phyloP scores from a whole-genome alignment of 208 protist species.

The Crithidia sp. region DNA sequence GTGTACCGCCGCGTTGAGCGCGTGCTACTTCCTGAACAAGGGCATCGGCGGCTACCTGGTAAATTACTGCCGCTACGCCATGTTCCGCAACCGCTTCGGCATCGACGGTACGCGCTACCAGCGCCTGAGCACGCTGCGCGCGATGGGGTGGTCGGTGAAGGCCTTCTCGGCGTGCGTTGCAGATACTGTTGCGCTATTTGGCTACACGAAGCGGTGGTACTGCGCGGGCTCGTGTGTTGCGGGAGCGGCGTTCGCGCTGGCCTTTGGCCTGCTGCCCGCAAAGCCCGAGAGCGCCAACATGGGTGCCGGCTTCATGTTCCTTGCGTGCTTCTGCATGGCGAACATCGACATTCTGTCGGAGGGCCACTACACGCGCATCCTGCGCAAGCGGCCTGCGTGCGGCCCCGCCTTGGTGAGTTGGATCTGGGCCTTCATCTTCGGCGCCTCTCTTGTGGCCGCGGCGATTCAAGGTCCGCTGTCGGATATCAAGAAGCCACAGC shows the following conservation, averaged over 20 bases:
- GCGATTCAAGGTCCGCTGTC: constrained; percentile 53
- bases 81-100: constrained; percentile 58
- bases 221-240: constrained; percentile 45
- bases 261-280: constrained; percentile 45
- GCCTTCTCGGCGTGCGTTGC: constrained; percentile 52
- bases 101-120: constrained; percentile 51
- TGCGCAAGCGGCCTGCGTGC: constrained; percentile 42
- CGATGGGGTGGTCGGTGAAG: constrained; percentile 71
- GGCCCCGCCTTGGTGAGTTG: constrained; percentile 62
- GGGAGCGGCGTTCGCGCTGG: constrained; percentile 42
- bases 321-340: constrained; percentile 54
- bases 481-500: constrained; percentile 37
- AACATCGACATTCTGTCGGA: constrained; percentile 78
- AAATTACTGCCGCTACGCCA: constrained; percentile 35
- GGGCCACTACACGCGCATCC: constrained; percentile 73
- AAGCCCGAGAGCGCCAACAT: constrained; percentile 36
- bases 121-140: constrained; percentile 46
- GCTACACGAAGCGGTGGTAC: constrained; percentile 78
- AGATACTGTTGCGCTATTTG: constrained; percentile 57
- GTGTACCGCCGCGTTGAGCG: constrained; percentile 37
- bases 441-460: constrained; percentile 43
- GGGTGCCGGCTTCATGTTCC: constrained; percentile 55
- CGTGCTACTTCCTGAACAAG: constrained; percentile 53
- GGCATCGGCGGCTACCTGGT: constrained; percentile 50
- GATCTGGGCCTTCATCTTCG: constrained; percentile 63